Conservation (phyloP, 2,329 filamentous ascomycete genomes). For the Penicillium rolfsii region DNA sequence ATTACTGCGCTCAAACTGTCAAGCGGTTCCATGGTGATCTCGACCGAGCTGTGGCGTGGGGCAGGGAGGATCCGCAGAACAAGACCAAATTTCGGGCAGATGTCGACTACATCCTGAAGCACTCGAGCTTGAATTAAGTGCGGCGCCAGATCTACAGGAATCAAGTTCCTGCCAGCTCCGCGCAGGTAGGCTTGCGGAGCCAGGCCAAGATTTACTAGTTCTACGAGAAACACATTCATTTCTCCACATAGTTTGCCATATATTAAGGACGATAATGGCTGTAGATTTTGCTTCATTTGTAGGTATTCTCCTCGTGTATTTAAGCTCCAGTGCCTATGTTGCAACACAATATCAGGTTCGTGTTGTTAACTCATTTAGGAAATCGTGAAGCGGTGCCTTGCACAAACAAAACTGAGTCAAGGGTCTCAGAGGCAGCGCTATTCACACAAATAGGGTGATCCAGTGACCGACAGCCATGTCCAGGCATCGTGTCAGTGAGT, state of each 20-base stretch:
- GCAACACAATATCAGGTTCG: not conserved
- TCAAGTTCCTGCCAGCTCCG: not conserved
- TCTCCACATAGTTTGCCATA: not conserved
- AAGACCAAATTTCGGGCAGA: conserved; percentile 8
- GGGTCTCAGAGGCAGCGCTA: not conserved
- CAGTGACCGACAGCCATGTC: not conserved
- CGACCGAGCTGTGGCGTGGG: conserved; percentile 5
- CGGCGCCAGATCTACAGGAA: not conserved
- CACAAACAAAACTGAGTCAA: not conserved
- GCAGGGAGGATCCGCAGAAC: not conserved
- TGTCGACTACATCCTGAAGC: conserved; percentile 17
- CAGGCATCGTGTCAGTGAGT: not conserved
- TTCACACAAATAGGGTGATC: not conserved
- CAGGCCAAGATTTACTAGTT: not conserved
- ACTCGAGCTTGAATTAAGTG: conserved; percentile 1
- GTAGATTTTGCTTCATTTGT: not conserved
- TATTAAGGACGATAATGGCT: not conserved
- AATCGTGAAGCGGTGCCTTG: not conserved
- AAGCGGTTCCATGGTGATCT: conserved; percentile 26
- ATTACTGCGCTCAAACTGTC: conserved; percentile 27
- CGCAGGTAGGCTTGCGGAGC: not conserved
- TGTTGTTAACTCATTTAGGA: not conserved
- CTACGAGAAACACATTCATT: not conserved
- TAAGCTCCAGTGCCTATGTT: not conserved
- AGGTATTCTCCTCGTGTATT: not conserved